A percentile compares a stretch with the other conserved stretches of the same genome.
Evolutionary conservation across 768 basidiomycete species (phyloP).

Genomic region (Lactifluus subvellereus): DNA sequence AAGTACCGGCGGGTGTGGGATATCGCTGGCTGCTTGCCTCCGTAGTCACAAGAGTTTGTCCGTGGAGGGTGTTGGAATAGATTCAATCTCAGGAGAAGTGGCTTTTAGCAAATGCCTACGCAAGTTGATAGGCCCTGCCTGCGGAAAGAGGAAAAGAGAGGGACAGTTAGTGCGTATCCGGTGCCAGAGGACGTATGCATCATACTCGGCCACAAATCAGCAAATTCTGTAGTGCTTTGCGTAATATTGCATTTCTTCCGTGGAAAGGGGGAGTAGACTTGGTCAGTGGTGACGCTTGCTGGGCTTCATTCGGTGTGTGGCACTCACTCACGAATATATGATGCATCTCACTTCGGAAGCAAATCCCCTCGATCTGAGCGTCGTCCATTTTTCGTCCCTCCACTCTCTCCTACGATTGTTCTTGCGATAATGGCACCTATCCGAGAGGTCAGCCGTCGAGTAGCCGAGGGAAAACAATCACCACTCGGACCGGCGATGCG

Average conservation of each 20-base stretch:
- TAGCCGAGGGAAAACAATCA: background rate
- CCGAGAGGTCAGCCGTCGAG: background rate
- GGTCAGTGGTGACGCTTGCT: background rate
- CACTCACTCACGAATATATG: background rate
- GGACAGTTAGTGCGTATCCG: background rate
- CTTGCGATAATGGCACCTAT: background rate
- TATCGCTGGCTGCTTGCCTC: background rate
- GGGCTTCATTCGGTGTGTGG: background rate
- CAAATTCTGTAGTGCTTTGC: background rate
- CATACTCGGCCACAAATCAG: background rate
- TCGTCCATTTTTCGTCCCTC: background rate
- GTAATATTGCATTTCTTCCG: background rate
- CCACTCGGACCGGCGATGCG: background rate
- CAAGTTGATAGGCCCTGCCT: background rate
- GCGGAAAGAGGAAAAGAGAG: background rate
- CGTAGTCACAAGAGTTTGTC: background rate
- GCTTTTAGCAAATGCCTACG: background rate
- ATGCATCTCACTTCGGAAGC: conserved; percentile 2
- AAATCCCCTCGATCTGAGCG: background rate
- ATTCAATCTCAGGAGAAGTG: background rate
- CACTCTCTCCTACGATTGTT: background rate
- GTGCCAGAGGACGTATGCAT: background rate
- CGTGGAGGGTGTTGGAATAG: background rate
- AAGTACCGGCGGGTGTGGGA: background rate
- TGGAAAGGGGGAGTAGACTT: background rate